A percentile compares a stretch with the other conserved stretches of the same genome.
phyloP scores from a whole-genome alignment of 495 filamentous ascomycete genomes.

The Penicillium diatomitis region DNA sequence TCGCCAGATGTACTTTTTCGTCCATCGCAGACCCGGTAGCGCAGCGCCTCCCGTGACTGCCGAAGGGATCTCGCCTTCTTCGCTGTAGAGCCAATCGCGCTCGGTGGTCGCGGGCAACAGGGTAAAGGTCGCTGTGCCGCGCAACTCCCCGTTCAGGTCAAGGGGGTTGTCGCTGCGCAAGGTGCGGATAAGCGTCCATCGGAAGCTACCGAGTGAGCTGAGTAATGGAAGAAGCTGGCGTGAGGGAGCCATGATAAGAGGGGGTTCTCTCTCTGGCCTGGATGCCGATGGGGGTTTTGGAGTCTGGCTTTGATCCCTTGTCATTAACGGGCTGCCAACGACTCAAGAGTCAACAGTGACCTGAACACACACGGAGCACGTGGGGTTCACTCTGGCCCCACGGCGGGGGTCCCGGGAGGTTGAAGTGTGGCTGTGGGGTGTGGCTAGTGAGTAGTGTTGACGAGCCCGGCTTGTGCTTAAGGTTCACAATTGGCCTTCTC shows the following conservation, averaged over 20 bases:
- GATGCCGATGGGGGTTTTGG: neutral
- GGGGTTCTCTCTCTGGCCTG: neutral
- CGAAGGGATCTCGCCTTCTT: constrained; percentile 35
- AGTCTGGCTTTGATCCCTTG: too few species aligned
- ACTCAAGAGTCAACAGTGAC: too few species aligned
- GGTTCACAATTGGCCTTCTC: too few species aligned
- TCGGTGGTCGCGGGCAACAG: constrained; percentile 6
- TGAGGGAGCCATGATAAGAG: constrained; percentile 5
- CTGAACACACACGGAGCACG: too few species aligned
- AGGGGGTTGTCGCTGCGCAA: constrained; percentile 36
- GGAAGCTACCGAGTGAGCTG: constrained; percentile 21
- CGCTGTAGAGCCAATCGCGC: constrained; percentile 35
- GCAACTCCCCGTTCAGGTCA: constrained; percentile 33
- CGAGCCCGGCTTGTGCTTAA: too few species aligned
- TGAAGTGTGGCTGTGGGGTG: too few species aligned
- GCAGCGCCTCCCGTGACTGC: constrained; percentile 7
- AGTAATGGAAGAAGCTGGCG: constrained; percentile 20
- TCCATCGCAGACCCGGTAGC: constrained; percentile 26
- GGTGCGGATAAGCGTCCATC: constrained; percentile 32
- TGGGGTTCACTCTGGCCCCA: too few species aligned
- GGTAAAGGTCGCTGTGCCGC: constrained; percentile 33
- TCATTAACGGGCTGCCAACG: neutral
- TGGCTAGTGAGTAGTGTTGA: too few species aligned
- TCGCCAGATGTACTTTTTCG: constrained; percentile 42
- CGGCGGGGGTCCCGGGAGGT: too few species aligned